phyloP scores from a whole-genome alignment of 208 protist genomes.

The Acanthamoeba healyi region DNA sequence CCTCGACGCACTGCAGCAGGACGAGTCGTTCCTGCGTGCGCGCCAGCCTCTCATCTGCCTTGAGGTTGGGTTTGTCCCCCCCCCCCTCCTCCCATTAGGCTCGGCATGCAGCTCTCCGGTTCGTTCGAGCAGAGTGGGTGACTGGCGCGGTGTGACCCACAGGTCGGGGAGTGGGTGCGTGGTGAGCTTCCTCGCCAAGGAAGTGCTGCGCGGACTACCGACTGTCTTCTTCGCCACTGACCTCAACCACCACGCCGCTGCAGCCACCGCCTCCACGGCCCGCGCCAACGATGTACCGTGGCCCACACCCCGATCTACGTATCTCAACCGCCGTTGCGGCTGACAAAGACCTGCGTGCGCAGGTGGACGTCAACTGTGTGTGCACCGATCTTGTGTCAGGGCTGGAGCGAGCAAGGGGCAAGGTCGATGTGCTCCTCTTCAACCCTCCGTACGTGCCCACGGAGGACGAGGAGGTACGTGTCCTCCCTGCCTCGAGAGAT shows the following conservation, averaged over 20 bases:
- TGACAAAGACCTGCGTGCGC: neutral
- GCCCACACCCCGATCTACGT: neutral
- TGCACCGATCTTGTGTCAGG: slow-evolving; percentile 68
- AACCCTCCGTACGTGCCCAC: slow-evolving; percentile 85
- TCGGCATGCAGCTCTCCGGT: too few species aligned
- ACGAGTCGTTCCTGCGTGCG: slow-evolving; percentile 35
- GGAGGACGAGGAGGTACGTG: slow-evolving; percentile 66
- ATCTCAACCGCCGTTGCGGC: neutral
- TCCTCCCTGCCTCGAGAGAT: neutral
- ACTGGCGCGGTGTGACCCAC: too few species aligned
- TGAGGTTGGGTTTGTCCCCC: slow-evolving; percentile 75
- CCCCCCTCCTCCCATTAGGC: neutral
- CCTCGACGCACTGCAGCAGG: slow-evolving; percentile 79
- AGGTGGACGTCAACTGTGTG: slow-evolving; percentile 76
- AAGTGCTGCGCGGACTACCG: slow-evolving; percentile 5
- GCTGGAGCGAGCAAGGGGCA: slow-evolving; percentile 64
- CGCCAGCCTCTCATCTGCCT: slow-evolving; percentile 59
- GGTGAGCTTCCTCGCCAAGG: slow-evolving; percentile 73
- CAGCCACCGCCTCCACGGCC: slow-evolving; percentile 65
- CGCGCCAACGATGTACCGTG: slow-evolving; percentile 53
- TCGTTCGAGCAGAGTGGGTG: too few species aligned
- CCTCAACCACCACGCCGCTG: slow-evolving; percentile 75
- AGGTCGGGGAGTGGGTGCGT: slow-evolving; percentile 83
- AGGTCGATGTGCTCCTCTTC: slow-evolving; percentile 82
- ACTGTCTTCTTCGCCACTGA: slow-evolving; percentile 77